Evolutionary conservation across 2,329 filamentous ascomycete genomes (phyloP), one percentile per base, ranked within the genome.

Genomic region (Nemania bipapillata): DNA sequence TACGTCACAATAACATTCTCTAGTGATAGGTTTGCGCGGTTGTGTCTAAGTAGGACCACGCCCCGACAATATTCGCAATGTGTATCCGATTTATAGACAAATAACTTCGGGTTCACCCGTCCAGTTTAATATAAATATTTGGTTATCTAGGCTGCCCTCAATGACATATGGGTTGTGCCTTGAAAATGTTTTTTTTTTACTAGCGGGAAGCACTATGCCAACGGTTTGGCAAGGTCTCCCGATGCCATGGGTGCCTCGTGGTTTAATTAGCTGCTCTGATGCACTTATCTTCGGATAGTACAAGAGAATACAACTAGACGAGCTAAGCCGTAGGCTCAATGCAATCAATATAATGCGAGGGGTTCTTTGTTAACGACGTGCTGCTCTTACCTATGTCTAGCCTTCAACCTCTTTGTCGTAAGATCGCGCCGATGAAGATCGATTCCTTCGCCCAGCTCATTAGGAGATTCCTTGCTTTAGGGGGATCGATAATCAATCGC

Each of bases 371-470:
- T 22, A 4, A n/a, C n/a, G 1, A 28, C 12, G 37, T 30, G 28
- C 37, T 47, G 42, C 32, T 64, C 52, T 52, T 45, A 42, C 30
- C 30, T 60, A 56, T n/a, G 55, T 52, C 20, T 17, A 45, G 42
- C 22, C 28, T 24, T 17, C 3, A 30, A 26, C 17, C 12, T 1
- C 2, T 56, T 59, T 56, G 50, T 30, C n/a, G 9, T 5, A 42
- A 37, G 42, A 12, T 42, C 15, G 7, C 24, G 30, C 35, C 40
- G 2, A 37, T 50, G 28, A 24, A 47, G 20, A 12, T 22, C 7
- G 2, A 5, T 12, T 28, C 7, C 22, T n/a, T 22, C 17, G 3
- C 1, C 55, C 1, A 11, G n/a, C 24, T 53, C 35, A 35, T 59
- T 42, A n/a, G 3, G n/a, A 37, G 22, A 37, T 15, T 0, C 30